Evolutionary conservation across 352 stramenopile genomes (phyloP).

Genomic region (Phytophthora pinifolia): DNA sequence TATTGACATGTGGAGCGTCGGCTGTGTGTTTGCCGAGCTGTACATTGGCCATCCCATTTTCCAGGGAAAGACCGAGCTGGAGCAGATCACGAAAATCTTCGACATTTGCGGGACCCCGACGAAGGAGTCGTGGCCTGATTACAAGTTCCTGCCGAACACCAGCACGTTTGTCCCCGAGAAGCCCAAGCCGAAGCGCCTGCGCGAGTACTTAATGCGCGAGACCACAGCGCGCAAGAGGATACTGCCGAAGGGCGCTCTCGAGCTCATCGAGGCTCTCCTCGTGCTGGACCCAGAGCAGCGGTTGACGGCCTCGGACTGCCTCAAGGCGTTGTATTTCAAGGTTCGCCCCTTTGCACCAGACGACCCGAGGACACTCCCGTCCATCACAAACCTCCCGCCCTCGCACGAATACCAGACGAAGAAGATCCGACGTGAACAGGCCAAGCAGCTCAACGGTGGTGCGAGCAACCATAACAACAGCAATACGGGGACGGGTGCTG

Average conservation of each 20-base stretch:
- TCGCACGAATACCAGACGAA: conserved; percentile 91
- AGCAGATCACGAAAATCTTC: conserved; percentile 90
- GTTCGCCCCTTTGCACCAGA: conserved; percentile 57
- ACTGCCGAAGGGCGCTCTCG: conserved; percentile 81
- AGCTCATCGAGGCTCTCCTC: conserved; percentile 94
- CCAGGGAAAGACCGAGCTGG: conserved; percentile 85
- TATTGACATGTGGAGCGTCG: conserved; percentile 97
- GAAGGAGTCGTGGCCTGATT: conserved; percentile 81
- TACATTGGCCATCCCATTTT: conserved; percentile 88
- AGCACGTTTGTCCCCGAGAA: conserved; percentile 87
- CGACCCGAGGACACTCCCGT: conserved; percentile 63
- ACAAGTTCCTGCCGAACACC: conserved; percentile 82
- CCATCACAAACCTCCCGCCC: conserved; percentile 71
- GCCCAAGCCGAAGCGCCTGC: conserved; percentile 58
- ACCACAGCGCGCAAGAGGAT: conserved; percentile 74
- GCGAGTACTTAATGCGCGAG: conserved; percentile 78
- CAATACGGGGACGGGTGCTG: conserved; percentile 29
- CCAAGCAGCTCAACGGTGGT: conserved; percentile 62
- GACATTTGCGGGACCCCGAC: conserved; percentile 86
- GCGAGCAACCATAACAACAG: conserved; percentile 37
- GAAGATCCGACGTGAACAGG: conserved; percentile 86
- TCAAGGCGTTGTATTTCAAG: conserved; percentile 96
- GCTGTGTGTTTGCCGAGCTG: conserved; percentile 86
- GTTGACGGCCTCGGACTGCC: conserved; percentile 90
- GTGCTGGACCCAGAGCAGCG: conserved; percentile 94